These are phyloP conservation scores for Groenewaldozyma tartarivorans DNA, from an alignment of 805 yeast genomes.

Conservation along the genomic window DNA sequence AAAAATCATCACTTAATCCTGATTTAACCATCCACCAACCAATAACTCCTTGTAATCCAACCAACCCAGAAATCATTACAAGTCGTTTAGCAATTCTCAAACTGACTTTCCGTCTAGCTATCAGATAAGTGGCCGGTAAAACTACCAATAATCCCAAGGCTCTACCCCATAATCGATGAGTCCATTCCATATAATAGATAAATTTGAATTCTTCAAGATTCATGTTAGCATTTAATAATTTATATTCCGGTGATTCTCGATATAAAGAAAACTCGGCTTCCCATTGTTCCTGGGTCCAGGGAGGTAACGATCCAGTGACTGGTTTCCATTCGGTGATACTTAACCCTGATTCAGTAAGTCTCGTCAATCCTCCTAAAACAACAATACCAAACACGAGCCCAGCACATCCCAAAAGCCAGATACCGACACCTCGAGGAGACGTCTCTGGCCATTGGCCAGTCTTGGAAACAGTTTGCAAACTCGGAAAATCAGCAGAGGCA, in stretches of 20 bases:
- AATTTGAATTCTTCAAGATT: slow-evolving; percentile 88
- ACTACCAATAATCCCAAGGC: slow-evolving; percentile 77
- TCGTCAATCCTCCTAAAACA: slow-evolving; percentile 89
- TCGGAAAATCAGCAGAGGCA: too few relatives aligned
- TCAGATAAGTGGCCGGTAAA: slow-evolving; percentile 77
- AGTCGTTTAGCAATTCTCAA: slow-evolving; percentile 58
- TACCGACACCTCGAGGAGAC: slow-evolving; percentile 59
- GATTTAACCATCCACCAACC: slow-evolving; percentile 99
- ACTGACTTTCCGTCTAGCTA: slow-evolving; percentile 55
- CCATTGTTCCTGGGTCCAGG: slow-evolving; percentile 76
- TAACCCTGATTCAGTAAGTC: slow-evolving; percentile 91
- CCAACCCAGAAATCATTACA: slow-evolving; percentile 59
- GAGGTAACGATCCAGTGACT: slow-evolving; percentile 91
- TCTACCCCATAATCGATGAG: slow-evolving; percentile 87
- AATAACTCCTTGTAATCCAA: slow-evolving; percentile 90
- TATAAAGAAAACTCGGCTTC: slow-evolving; percentile 73
- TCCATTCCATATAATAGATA: slow-evolving; percentile 96
- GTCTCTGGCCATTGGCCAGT: slow-evolving; percentile 21
- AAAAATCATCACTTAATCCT: slow-evolving; percentile 74
- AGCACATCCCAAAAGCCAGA: slow-evolving; percentile 82
- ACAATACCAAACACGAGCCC: slow-evolving; percentile 90
- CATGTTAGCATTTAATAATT: slow-evolving; percentile 79
- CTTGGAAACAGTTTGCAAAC: too few relatives aligned
- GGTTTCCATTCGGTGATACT: slow-evolving; percentile 99
- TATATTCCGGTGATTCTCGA: slow-evolving; percentile 81